Evolutionary conservation across 2,329 filamentous ascomycete species (phyloP).

Genomic region (Phyllosticta paracitricarpa): DNA sequence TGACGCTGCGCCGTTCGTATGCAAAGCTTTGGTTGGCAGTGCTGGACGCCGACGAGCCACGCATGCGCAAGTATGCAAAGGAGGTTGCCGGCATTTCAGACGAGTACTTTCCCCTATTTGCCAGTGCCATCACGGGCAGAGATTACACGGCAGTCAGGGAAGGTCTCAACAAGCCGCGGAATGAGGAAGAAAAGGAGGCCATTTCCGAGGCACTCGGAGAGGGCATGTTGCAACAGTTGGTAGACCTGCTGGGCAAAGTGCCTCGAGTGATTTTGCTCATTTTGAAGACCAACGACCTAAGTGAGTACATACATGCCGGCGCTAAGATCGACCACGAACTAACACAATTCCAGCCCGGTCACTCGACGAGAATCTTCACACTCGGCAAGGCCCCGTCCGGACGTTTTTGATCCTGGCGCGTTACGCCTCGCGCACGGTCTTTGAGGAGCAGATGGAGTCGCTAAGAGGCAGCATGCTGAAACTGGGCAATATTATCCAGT

Average conservation of each 20-base stretch:
- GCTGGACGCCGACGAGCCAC: conserved; percentile 73
- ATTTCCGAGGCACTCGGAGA: conserved; percentile 79
- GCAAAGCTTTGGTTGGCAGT: conserved; percentile 97
- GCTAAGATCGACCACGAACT: not conserved
- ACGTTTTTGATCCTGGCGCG: conserved; percentile 56
- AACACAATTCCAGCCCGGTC: conserved; percentile 51
- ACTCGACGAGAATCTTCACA: conserved; percentile 83
- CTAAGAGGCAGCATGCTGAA: conserved; percentile 43
- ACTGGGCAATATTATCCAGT: conserved; percentile 41
- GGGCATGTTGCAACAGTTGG: conserved; percentile 77
- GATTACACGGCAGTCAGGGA: conserved; percentile 69
- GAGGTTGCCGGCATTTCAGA: conserved; percentile 85
- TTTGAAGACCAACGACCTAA: conserved; percentile 95
- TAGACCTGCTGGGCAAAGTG: conserved; percentile 78
- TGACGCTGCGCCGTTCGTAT: conserved; percentile 69
- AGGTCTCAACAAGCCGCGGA: conserved; percentile 51
- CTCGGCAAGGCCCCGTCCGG: conserved; percentile 51
- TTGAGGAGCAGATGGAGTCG: conserved; percentile 48
- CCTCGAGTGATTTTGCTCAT: conserved; percentile 89
- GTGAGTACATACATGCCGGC: conserved; percentile 28
- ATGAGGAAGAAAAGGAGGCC: conserved; percentile 69
- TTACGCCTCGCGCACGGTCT: conserved; percentile 53
- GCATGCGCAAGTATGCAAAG: conserved; percentile 80
- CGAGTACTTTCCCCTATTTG: conserved; percentile 88
- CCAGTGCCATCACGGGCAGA: conserved; percentile 87